These are phyloP conservation scores for Sugiyamaella marilandica DNA, from an alignment of 805 yeast genomes.

Conservation along the genomic window DNA sequence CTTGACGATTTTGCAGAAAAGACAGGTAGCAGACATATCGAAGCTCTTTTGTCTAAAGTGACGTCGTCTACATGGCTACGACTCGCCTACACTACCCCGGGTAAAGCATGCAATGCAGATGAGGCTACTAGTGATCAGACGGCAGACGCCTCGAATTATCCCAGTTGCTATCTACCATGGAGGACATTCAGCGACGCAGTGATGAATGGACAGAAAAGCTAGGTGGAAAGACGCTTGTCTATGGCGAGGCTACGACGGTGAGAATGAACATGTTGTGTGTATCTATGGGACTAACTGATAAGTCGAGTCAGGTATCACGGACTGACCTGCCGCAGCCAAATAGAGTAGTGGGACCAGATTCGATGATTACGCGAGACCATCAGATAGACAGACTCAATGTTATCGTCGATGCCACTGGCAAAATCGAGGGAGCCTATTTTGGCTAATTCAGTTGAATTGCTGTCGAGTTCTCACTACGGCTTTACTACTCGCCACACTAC, in stretches of 20 bases:
- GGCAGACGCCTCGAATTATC: too few species aligned
- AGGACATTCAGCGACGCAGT: conserved; percentile 4
- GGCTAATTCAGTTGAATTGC: conserved; percentile 14
- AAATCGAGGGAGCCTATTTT: conserved; percentile 19
- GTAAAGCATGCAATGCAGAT: neutral
- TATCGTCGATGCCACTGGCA: conserved; percentile 17
- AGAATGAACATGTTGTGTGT: neutral
- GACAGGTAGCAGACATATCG: conserved; percentile 42
- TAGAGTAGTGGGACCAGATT: conserved; percentile 22
- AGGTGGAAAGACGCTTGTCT: conserved; percentile 15
- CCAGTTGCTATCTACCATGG: neutral
- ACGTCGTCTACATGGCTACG: neutral
- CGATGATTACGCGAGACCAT: conserved; percentile 23
- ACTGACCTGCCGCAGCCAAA: conserved; percentile 19
- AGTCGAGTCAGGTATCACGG: neutral
- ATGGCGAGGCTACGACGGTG: neutral
- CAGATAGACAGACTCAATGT: conserved; percentile 23
- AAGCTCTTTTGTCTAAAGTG: neutral
- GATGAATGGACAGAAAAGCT: conserved; percentile 17
- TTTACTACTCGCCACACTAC: neutral
- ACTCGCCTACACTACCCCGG: neutral
- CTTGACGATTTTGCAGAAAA: conserved; percentile 90
- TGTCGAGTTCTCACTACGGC: neutral
- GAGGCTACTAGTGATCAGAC: too few species aligned
- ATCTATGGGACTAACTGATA: neutral